Base-by-base conservation (phyloP, 345 rosid species). In the Eucalyptus decipiens region DNA sequence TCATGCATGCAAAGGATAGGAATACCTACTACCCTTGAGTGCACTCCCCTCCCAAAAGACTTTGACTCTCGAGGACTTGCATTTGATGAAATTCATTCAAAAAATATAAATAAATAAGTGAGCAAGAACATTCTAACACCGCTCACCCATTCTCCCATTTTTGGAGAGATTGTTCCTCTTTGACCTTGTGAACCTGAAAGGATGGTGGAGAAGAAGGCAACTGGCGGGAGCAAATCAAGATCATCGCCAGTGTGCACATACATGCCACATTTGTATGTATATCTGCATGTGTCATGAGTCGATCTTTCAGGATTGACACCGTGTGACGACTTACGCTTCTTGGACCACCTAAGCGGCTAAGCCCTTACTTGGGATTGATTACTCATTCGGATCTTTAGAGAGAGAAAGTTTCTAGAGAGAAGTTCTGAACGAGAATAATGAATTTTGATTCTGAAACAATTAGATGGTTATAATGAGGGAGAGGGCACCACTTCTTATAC, bases 271-370 rank as follows among this genome's bases (percentile, higher is more conserved):
- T 11, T 28, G 67, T 13, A 28, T 5, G n/a, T 26, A 58, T 6
- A 30, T 18, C 7, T 51, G 56, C 23, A 51, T 51, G 56, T 18
- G 56, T 51, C 23, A 51, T 0, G 2, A 0, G 2, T 18, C 4
- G 0, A 51, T 51, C 23, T 19, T 51, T 51, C 2, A 0, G 4
- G 56, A 51, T 51, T 2, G 9, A 51, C 23, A 51, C 9, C 4
- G 0, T 18, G 56, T 1, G 9, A 2, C 0, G 0, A 51, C 56
- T 51, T 51, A 51, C 0, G 4, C 56, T 51, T 51, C 4, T 51
- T 51, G 23, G 56, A 51, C 23, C 0, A 1, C 23, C 4, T 51
- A 0, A 1, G 56, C 1, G 0, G 4, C 56, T 18, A 51, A 51
- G 56, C 4, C 56, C 56, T 51, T 51, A 51, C 23, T 18, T 18